phyloP scores from a whole-genome alignment of 306 rosid species.

The Herpetospermum pedunculosum region DNA sequence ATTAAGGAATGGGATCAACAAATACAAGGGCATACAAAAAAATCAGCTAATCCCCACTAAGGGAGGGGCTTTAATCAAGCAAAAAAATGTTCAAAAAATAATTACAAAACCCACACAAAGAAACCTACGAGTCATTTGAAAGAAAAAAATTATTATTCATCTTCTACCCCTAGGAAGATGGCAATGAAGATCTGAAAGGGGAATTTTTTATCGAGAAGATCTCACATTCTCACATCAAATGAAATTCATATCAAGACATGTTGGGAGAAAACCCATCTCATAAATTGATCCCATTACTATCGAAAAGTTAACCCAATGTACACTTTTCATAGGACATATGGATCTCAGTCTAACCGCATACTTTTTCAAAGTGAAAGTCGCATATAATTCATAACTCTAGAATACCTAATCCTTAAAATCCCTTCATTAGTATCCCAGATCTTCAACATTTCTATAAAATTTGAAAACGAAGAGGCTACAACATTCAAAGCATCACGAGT shows the following conservation, averaged over 20 bases:
- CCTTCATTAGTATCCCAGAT: neutral
- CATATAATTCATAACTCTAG: neutral
- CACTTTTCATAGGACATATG: neutral
- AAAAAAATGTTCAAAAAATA: no score
- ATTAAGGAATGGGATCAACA: neutral
- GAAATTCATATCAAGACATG: neutral
- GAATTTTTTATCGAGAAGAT: neutral
- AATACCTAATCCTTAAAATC: neutral
- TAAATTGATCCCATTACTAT: neutral
- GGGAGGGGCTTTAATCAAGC: no score
- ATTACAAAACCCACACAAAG: no score
- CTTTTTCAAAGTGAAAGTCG: neutral
- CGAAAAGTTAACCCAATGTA: neutral
- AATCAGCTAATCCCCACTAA: no score
- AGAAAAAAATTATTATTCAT: neutral
- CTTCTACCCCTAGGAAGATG: neutral
- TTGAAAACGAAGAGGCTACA: no score
- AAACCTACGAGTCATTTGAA: no score
- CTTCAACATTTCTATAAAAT: neutral
- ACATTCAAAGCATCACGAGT: neutral
- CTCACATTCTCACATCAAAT: neutral
- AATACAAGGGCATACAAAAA: no score
- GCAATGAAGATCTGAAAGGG: neutral
- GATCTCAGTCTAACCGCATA: neutral
- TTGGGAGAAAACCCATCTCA: neutral